phyloP scores from a whole-genome alignment of 2,329 filamentous ascomycete species.

The Ophiostoma ulmi region DNA sequence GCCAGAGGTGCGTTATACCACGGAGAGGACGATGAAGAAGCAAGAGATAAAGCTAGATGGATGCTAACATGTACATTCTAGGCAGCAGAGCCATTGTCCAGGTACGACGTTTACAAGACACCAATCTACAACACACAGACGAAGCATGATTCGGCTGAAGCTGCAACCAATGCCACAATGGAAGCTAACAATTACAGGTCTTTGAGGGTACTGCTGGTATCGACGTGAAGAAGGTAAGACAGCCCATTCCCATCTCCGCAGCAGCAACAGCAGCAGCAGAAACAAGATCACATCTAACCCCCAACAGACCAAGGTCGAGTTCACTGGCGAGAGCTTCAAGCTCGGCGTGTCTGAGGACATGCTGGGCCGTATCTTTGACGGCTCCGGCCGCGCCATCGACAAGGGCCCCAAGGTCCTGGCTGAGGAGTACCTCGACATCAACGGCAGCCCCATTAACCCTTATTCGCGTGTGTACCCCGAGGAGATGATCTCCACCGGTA shows the following conservation, averaged over 20 bases:
- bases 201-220: constrained; percentile 97
- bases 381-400: constrained; percentile 95
- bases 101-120: constrained; percentile 47
- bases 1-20: constrained; percentile 65
- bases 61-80: constrained; percentile 36
- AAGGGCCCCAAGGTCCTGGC: constrained; percentile 97
- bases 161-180: constrained; percentile 14
- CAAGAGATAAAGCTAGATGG: not conserved
- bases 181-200: constrained; percentile 54
- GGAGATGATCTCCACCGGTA: constrained; percentile 99
- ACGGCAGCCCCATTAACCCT: constrained; percentile 97
- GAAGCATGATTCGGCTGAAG: not conserved
- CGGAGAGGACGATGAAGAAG: not conserved
- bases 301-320: constrained; percentile 85
- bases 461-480: constrained; percentile 97
- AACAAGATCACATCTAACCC: not conserved
- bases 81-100: constrained; percentile 92
- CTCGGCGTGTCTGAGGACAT: constrained; percentile 99
- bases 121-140: not conserved
- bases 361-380: constrained; percentile 97
- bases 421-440: constrained; percentile 98
- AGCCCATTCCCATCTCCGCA: not conserved
- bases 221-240: constrained; percentile 90
- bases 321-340: constrained; percentile 94
- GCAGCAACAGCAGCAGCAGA: not conserved